Evolutionary conservation across 805 yeast species (phyloP), one percentile per base, ranked within the genome.

Genomic region (Kuraishia capsulata): DNA sequence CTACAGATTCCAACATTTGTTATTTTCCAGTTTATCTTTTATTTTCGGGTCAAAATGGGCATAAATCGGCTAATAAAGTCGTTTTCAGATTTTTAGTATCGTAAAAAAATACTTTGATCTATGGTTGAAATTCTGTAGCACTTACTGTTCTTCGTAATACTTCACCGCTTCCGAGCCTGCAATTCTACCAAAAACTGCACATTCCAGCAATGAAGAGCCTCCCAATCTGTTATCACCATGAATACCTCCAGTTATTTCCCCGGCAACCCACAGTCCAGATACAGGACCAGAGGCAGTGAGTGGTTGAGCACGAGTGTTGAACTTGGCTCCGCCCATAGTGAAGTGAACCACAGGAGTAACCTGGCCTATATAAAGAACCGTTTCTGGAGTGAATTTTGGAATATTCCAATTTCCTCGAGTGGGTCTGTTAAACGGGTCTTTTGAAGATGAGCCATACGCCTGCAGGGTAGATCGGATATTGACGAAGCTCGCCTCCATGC

Each of bases 161-260:
- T n/a, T n/a, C n/a, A 28, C 8, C 14, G 31, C 31, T 11, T 28
- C 6, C 14, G 14, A 13, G 13, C 31, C 31, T 11, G 74, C 78
- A 11, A 69, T 62, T 42, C 65, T 63, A 3, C 81, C 81, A 52
- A 70, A 77, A 0, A 76, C 81, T 5, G 73, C 81, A 61, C 81
- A 75, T 46, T 73, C 78, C 24, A 76, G 55, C 30, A 77, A 57
- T 33, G 76, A 67, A 10, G 77, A 68, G 1, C 82, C 83, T 23
- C 76, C 78, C 20, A 79, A 54, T 53, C 84, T 65, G 47, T 76
- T 75, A 13, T 62, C 67, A 9, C 86, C 86, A 50, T 78, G 85
- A 4, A 78, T 71, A 32, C 84, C 86, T 16, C 84, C 85, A 35
- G 79, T 71, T 17, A 75, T 71, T 51, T 79, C 86, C 11, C 86